Base-by-base conservation (phyloP, 1,139 yeast genomes). In the Trichomonascaceae sp. region DNA sequence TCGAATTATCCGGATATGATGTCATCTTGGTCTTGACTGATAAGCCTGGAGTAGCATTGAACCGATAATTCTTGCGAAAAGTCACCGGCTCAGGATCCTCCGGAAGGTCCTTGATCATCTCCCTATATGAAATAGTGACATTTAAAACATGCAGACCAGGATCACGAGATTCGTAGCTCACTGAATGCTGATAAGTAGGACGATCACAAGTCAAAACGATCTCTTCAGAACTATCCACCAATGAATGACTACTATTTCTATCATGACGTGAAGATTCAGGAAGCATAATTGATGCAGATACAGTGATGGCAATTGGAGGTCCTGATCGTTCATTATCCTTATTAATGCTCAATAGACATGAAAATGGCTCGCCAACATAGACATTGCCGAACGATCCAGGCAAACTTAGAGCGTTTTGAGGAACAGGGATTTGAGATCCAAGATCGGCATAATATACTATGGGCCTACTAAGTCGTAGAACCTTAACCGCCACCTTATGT, bases 31-130 rank as follows among this genome's bases (percentile, higher is more conserved):
- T 66, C 41, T 68, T 66, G 47, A 70, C 67, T 45, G 58, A 53
- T 45, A 70, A 57, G 2, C 70, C 71, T 8, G 66, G 66, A 12
- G 60, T 57, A 0, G 71, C 70, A 10, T 60, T 68, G 58, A 70
- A 66, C 50, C 63, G 57, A 56, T 66, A 67, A 44, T 58, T 59
- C 51, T 67, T 67, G 20, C 66, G 57, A 44, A 67, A 56, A 20
- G 63, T 46, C 27, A 50, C 47, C 18, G 55, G 58, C 30, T 50
- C 45, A 2, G 47, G 22, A 24, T 52, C 56, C 19, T 38, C 52
- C 2, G 52, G 18, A n/a, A 10, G 46, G 2, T 32, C 53, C 12
- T 46, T 38, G 20, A 43, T 52, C 4, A 44, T 48, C 32, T 52
- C 58, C 7, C 36, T 47, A 56, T 66, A 65, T 10, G 61, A 53